Evolutionary conservation across 441 rosid genomes (phyloP), one percentile per base, ranked within the genome.

Genomic region (Raphanus hybrid): DNA sequence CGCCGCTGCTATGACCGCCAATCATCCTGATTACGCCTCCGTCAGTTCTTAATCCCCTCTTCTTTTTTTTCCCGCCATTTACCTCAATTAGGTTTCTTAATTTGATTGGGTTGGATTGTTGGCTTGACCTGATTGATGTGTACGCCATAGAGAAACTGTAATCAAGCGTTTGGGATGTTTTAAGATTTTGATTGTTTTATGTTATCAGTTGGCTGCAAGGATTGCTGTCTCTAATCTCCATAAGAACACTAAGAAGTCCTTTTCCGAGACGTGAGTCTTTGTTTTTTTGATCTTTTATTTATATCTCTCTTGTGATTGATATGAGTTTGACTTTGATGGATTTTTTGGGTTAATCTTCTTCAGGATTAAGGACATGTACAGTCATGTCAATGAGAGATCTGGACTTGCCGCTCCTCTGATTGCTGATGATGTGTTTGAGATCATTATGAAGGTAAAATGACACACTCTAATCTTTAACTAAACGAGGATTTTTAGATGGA

Each of bases 1-100:
- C 2, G 95, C 99, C 3, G 99, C 99, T 23, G 95, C 98, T 37
- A 84, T 96, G 99, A 93, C 99, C 0, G 83, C 97, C 9, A 91
- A 89, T 55, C 98, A 94, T 73, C 98, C 98, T 3, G 97, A 94
- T 78, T 94, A 94, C 72, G 98, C 98, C 8, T 93, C 90, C 8
- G 98, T 93, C 57, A 83, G 97, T 70, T 52, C 1, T 18, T 18
- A 7, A 14, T 14, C 9, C 57, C 5, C 32, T 29, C 32, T 29
- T 29, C 6, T 34, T 1, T 34, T 34, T 5, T 5, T 34, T 12
- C n/a, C 6, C n/a, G 48, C 12, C 12, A n/a, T n/a, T 39, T 43
- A 5, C 5, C 20, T 27, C 5, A 2, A 60, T 3, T 45, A 12
- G 43, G 50, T 55, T 57, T 15, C 18, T 14, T 52, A 14, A 27